Base-by-base conservation (phyloP, 208 protist genomes). In the Trypanosomatidae sp. region DNA sequence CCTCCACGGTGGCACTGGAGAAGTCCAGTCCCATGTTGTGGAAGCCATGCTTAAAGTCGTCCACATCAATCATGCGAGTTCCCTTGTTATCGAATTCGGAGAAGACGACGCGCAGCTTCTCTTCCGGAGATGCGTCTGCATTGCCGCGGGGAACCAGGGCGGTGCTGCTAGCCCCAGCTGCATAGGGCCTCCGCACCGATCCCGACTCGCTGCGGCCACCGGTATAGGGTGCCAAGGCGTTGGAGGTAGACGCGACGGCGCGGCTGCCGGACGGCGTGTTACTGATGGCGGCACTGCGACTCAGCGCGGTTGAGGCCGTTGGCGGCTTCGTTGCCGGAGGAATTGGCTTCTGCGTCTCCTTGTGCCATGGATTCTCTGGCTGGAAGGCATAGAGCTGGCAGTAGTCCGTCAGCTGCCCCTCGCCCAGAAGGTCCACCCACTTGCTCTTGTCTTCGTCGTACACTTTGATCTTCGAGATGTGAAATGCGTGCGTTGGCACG, bases 321-420 rank as follows among this genome's bases (percentile, higher is more conserved):
- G 91, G 91, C 19, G 94, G 91, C 76, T 92, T 92, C 44, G 83
- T 77, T 17, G 94, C 89, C 2, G 87, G 77, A 8, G 94, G 94
- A 74, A 97, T 97, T 28, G 91, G 83, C 75, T 95, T 95, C 75
- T 89, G 85, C 36, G 88, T 91, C 69, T 97, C 91, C 86, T 95
- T 97, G 85, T 97, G 94, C 91, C 91, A 97, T 44, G 82, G 82
- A 77, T 95, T 97, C 64, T 93, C 89, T 25, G 89, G 85, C 70
- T 97, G 94, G 80, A 95, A 97, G 72, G 89, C 91, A 71, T 97
- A 96, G 46, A 97, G 75, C 82, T 97, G 94, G 73, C 87, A 91
- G 70, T 92, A 95, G 76, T 93, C 85, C 12, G 82, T 39, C 44
- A 97, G 82, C 82, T 96, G 91, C 15, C 75, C 82, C 43, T 95